Evolutionary conservation across 2,329 filamentous ascomycete species (phyloP).

Genomic region (Penicillium crustosum): DNA sequence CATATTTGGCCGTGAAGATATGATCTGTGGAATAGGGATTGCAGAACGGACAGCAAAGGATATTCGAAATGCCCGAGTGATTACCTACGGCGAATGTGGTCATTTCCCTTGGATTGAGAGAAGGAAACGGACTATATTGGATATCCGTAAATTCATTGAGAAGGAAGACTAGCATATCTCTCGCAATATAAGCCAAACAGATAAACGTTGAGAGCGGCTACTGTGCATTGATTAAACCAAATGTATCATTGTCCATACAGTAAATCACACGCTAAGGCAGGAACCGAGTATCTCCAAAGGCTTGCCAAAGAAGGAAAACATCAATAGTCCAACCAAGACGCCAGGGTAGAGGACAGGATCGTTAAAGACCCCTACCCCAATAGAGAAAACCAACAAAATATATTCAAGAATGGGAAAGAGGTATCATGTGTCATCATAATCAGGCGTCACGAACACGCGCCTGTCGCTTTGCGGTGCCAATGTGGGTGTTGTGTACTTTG

Average conservation of each 20-base stretch:
- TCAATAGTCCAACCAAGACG: slow-evolving; percentile 23
- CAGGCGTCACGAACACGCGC: slow-evolving; percentile 38
- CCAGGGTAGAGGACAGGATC: slow-evolving; percentile 34
- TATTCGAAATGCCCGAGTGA: slow-evolving; percentile 3
- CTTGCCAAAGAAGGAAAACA: slow-evolving; percentile 7
- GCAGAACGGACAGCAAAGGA: slow-evolving; percentile 16
- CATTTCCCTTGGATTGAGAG: slow-evolving; percentile 33
- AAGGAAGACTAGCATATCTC: background rate
- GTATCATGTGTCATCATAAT: slow-evolving; percentile 29
- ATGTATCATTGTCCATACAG: slow-evolving; percentile 16
- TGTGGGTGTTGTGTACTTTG: slow-evolving; percentile 86
- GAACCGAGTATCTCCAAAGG: slow-evolving; percentile 7
- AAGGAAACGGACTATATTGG: slow-evolving; percentile 15
- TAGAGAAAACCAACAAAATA: slow-evolving; percentile 16
- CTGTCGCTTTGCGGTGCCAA: slow-evolving; percentile 71
- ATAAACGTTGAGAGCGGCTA: slow-evolving; percentile 2
- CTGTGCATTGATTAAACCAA: slow-evolving; percentile 21
- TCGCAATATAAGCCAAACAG: background rate
- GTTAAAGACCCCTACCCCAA: slow-evolving; percentile 27
- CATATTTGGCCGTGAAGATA: slow-evolving; percentile 27
- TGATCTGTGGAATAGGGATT: slow-evolving; percentile 22
- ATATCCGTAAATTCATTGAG: slow-evolving; percentile 18
- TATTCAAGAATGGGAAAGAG: slow-evolving; percentile 24
- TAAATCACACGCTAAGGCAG: slow-evolving; percentile 22
- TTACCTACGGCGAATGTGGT: slow-evolving; percentile 22